Base-by-base conservation (phyloP, 2,329 filamentous ascomycete genomes). In the Fusarium denticulatum region DNA sequence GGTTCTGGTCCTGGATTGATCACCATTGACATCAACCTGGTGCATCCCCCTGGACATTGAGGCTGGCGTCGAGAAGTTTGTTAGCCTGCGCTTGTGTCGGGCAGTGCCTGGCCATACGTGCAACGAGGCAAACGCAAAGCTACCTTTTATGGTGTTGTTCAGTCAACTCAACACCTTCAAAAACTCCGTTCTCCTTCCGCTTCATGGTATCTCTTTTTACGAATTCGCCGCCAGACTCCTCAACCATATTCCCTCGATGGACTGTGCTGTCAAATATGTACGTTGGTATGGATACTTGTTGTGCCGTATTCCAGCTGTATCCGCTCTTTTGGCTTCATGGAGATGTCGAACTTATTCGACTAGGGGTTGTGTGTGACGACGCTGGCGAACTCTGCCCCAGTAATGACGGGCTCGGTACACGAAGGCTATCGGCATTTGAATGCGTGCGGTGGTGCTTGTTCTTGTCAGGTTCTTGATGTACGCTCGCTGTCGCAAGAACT, bases 401-500 rank as follows among this genome's bases (percentile, higher is more conserved):
- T 24, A 70, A 60, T 36, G 76, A 67, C 14, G 77, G 73, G 36
- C 76, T 79, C 30, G 68, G 73, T 34, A 79, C 66, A 59, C 65
- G 72, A 42, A 78, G 76, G 24, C 75, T 78, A 28, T 78, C 73
- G 43, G 73, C 26, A 59, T 62, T 47, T 61, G 65, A 68, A 64
- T 76, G 56, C 22, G 67, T 69, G 13, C 75, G 72, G 3, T 64
- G 73, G 16, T 75, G 78, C 55, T 72, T 75, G 30, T 59, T 72
- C 30, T 73, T 63, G 42, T 76, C 75, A 49, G 76, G 73, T 3
- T 79, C 74, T 70, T 81, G 76, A 43, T 79, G 76, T 14, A 79
- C 76, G 49, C 82, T 84, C 18, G 82, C 82, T 37, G 79, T 81
- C 16, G 82, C 82, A 50, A 84, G 77, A 12, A 84, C 81, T n/a